A percentile compares a stretch with the other conserved stretches of the same genome.
These are phyloP conservation scores for Eimeria zaria DNA, from an alignment of 169 alveolate species.

Conservation along the genomic window DNA sequence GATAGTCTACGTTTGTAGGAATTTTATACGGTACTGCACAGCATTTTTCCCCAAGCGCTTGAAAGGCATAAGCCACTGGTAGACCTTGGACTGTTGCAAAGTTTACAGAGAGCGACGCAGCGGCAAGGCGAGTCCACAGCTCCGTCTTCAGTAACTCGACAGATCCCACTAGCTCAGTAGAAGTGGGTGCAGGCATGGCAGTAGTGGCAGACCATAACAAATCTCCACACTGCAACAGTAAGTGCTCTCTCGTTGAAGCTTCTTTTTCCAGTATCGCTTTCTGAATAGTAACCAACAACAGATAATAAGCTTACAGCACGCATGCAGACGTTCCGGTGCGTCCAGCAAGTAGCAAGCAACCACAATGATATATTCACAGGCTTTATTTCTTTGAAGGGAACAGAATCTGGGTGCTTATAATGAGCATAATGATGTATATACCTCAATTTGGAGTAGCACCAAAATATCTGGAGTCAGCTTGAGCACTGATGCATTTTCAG, in stretches of 20 bases:
- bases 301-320: not conserved
- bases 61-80: constrained; percentile 32
- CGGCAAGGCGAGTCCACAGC: constrained; percentile 70
- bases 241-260: constrained; percentile 24
- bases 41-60: constrained; percentile 55
- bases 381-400: not conserved
- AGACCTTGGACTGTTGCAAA: constrained; percentile 10
- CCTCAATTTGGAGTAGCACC: constrained; percentile 77
- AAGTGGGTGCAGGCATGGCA: constrained; percentile 25
- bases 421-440: not conserved
- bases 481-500: constrained; percentile 15
- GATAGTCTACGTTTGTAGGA: not conserved
- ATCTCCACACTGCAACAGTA: constrained; percentile 60
- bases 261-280: constrained; percentile 65
- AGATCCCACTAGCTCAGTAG: constrained; percentile 24
- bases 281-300: not conserved
- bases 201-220: constrained; percentile 42
- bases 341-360: not conserved
- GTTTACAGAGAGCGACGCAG: constrained; percentile 52
- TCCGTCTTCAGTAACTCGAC: constrained; percentile 22
- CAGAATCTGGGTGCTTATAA: not conserved
- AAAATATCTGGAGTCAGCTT: constrained; percentile 54
- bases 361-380: too few species aligned
- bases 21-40: constrained; percentile 61
- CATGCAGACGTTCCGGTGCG: not conserved